Base-by-base conservation (phyloP, 805 yeast species). In the Debaryomyces prosopidis region DNA sequence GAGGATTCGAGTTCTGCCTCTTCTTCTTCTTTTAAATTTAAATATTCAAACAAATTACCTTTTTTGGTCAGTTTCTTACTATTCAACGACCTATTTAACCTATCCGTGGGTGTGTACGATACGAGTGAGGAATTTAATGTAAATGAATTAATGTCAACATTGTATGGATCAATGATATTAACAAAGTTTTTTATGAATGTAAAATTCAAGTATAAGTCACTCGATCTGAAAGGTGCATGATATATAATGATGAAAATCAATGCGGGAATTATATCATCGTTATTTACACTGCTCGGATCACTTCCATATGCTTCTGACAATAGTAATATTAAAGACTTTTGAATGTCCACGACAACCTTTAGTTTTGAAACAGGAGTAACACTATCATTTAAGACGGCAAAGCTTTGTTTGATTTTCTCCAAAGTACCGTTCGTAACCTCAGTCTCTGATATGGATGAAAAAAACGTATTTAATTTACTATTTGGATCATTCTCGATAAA, bases 201-300 rank as follows among this genome's bases (percentile, higher is more conserved):
- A 52, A 71, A 65, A 46, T 68, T 67, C 44, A 71, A 59, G 49
- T 59, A 66, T 27, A 71, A 53, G 15, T 71, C 74, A 23, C 45
- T 43, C 31, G 49, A 39, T 39, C 51, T 49, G 15, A 49, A 33
- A 2, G 59, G 54, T 12, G 58, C 44, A 51, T 67, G 62, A 43
- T 66, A 60, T 19, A 72, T 59, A 16, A 71, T 51, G 36, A 66
- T 51, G 47, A 65, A 69, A 19, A 72, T 71, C 46, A 72, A 57
- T 5, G 66, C 57, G 3, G 77, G 77, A 35, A 72, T 58, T 31
- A 72, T 55, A n/a, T 68, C 46, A 45, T 72, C 77, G 51, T 69
- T 71, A 53, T 63, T 69, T 40, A 71, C 49, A 39, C 60, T 60
- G 35, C 54, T 57, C 20, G 55, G 51, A 18, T 58, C 49, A 30